phyloP scores from a whole-genome alignment of 2,329 filamentous ascomycete species.

The Alternaria infectoria region DNA sequence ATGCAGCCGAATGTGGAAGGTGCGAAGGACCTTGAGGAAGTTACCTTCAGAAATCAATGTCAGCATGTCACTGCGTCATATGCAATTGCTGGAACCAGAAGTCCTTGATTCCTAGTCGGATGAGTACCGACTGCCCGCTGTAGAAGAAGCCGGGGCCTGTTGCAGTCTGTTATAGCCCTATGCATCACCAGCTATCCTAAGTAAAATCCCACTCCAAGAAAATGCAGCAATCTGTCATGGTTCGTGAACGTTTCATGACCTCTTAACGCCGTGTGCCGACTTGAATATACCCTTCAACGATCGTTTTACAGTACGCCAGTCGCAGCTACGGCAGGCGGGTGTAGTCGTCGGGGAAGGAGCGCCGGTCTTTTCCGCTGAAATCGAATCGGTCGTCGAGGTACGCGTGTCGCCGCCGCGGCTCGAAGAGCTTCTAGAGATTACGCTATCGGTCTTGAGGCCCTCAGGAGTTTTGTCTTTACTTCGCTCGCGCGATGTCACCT shows the following conservation, averaged over 20 bases:
- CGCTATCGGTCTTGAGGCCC: slow-evolving; percentile 44
- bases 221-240: slow-evolving; percentile 25
- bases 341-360: slow-evolving; percentile 16
- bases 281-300: slow-evolving; percentile 42
- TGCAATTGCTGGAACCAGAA: slow-evolving; percentile 3
- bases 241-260: slow-evolving; percentile 31
- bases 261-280: slow-evolving; percentile 41
- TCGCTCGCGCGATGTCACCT: slow-evolving; percentile 41
- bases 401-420: slow-evolving; percentile 27
- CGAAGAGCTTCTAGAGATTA: slow-evolving; percentile 36
- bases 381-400: slow-evolving; percentile 34
- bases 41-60: background rate
- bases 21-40: background rate
- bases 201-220: slow-evolving; percentile 17
- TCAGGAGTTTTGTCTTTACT: slow-evolving; percentile 42
- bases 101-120: slow-evolving; percentile 17
- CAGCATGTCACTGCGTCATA: background rate
- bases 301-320: slow-evolving; percentile 41
- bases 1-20: background rate
- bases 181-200: slow-evolving; percentile 12
- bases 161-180: slow-evolving; percentile 15
- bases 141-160: slow-evolving; percentile 14
- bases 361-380: slow-evolving; percentile 31
- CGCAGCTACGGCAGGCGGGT: slow-evolving; percentile 36
- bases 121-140: slow-evolving; percentile 19